Conservation (phyloP, 306 rosid species). For the Fragaria iinumae region DNA sequence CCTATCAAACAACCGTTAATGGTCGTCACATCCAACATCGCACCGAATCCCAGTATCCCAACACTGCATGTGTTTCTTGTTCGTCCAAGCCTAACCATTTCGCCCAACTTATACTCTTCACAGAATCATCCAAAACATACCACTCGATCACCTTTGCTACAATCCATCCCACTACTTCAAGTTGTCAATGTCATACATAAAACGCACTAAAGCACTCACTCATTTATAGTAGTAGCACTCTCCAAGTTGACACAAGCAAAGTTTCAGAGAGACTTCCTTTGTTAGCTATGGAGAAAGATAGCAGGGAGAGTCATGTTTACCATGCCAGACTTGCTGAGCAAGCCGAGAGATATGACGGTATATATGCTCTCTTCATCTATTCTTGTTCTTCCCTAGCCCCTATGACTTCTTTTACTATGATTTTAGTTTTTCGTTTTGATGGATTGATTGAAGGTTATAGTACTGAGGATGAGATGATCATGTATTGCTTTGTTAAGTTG, state of each 20-base stretch:
- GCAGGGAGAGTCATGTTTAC: slow-evolving; percentile 37
- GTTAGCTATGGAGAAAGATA: slow-evolving; percentile 31
- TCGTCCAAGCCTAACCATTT: neutral
- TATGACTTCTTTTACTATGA: neutral
- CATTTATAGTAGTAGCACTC: neutral
- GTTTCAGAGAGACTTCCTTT: neutral
- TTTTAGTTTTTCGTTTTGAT: neutral
- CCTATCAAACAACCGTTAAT: neutral
- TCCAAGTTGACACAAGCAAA: neutral
- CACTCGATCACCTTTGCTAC: neutral
- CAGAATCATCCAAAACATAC: neutral
- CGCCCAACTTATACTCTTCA: neutral
- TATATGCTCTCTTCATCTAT: neutral
- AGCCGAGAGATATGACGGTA: slow-evolving; percentile 50
- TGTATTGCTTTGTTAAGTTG: neutral
- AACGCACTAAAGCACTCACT: neutral
- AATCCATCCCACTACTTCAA: neutral
- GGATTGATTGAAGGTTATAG: neutral
- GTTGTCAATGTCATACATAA: neutral
- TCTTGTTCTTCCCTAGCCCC: neutral
- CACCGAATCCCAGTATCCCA: neutral
- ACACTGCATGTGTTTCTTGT: neutral
- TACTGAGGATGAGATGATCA: neutral
- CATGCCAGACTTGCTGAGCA: slow-evolving; percentile 45
- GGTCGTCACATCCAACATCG: neutral